Percentiles rank a stretch among this genome's conserved stretches.
phyloP scores from a whole-genome alignment of 495 filamentous ascomycete genomes.

The Podospora bellae-mahoneyi region DNA sequence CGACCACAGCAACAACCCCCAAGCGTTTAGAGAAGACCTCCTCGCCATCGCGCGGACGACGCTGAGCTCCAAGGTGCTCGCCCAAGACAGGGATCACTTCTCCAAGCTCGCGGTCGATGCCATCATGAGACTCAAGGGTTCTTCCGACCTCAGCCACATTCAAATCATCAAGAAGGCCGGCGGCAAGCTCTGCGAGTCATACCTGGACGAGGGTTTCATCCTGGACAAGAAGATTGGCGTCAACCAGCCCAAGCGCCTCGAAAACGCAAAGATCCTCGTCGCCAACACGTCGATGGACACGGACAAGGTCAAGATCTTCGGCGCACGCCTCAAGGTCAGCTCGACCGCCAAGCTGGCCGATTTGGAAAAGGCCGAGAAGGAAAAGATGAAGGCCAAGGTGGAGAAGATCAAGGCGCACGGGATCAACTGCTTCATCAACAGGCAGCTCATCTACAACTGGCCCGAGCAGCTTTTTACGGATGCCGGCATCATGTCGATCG shows the following conservation, averaged over 20 bases:
- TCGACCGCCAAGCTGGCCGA: slow-evolving; percentile 95
- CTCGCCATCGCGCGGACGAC: slow-evolving; percentile 92
- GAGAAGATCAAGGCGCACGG: slow-evolving; percentile 98
- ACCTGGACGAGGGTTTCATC: slow-evolving; percentile 97
- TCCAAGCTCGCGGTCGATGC: slow-evolving; percentile 89
- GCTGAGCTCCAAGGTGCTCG: slow-evolving; percentile 92
- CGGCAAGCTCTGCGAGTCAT: slow-evolving; percentile 94
- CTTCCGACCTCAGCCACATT: slow-evolving; percentile 93
- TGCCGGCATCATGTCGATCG: slow-evolving; percentile 95
- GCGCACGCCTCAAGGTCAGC: slow-evolving; percentile 89
- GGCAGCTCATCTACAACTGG: slow-evolving; percentile 99
- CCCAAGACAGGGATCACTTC: slow-evolving; percentile 92
- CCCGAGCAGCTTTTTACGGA: slow-evolving; percentile 98
- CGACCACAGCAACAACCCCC: slow-evolving; percentile 78
- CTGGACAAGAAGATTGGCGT: slow-evolving; percentile 98
- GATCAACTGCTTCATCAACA: slow-evolving; percentile 99
- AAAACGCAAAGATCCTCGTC: slow-evolving; percentile 96
- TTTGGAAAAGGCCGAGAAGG: slow-evolving; percentile 92
- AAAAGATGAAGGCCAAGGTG: slow-evolving; percentile 99
- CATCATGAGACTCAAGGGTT: slow-evolving; percentile 83
- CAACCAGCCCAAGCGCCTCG: slow-evolving; percentile 94
- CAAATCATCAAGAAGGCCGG: slow-evolving; percentile 99
- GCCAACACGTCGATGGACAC: slow-evolving; percentile 99
- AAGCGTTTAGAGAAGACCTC: slow-evolving; percentile 85
- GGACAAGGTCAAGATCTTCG: slow-evolving; percentile 99